phyloP scores from a whole-genome alignment of 2,329 filamentous ascomycete species.

The Beauveria bassiana region DNA sequence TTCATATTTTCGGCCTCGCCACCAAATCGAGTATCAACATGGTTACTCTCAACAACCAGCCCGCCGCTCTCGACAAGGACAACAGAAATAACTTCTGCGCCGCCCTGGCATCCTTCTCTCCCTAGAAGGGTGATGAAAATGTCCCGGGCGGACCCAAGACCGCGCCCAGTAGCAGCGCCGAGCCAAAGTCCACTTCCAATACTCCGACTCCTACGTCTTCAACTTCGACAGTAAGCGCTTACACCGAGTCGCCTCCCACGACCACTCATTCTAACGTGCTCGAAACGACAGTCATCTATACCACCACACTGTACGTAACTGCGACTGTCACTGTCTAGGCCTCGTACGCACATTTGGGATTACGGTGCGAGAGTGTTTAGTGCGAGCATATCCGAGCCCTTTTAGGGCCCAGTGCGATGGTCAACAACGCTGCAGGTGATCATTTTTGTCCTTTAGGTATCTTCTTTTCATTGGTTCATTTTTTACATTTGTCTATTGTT shows the following conservation, averaged over 20 bases:
- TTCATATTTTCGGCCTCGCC: conserved; percentile 61
- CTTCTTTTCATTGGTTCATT: conserved; percentile 15
- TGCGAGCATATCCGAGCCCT: neutral
- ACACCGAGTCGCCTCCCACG: neutral
- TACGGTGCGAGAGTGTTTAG: neutral
- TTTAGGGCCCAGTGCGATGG: neutral
- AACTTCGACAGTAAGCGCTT: neutral
- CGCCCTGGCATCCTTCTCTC: conserved; percentile 45
- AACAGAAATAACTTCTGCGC: conserved; percentile 61
- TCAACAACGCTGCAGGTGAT: neutral
- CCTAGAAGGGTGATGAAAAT: conserved; percentile 12
- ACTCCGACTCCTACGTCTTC: neutral
- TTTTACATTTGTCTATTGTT: conserved; percentile 12
- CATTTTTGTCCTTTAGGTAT: conserved; percentile 6
- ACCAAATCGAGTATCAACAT: conserved; percentile 72
- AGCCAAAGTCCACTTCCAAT: neutral
- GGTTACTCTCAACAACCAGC: conserved; percentile 54
- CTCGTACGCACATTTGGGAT: neutral
- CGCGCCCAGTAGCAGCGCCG: neutral
- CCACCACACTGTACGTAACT: conserved; percentile 17
- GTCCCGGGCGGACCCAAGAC: neutral
- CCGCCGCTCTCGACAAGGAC: conserved; percentile 46
- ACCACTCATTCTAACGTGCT: conserved; percentile 7
- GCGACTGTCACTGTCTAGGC: conserved; percentile 3
- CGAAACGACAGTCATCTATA: conserved; percentile 15